phyloP scores from a whole-genome alignment of 106 monocot genomes.

The Phalaenopsis aphrodite region DNA sequence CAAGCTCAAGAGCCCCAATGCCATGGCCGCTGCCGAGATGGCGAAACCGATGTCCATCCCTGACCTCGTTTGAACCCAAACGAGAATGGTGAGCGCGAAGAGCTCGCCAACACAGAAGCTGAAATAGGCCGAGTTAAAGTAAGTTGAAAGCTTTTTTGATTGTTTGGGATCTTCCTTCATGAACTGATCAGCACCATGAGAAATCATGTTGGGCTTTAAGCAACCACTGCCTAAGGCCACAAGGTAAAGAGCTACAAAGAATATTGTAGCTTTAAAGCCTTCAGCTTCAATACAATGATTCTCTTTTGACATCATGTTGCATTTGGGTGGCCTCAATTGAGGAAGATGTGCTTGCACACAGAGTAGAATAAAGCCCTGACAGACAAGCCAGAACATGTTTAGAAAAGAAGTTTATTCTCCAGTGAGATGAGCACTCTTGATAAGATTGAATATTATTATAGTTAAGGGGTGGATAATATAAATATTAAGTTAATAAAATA shows the following conservation, averaged over 20 bases:
- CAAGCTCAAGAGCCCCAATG: constrained; percentile 41
- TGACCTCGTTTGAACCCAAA: constrained; percentile 63
- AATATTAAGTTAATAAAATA: background rate
- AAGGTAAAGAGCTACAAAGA: constrained; percentile 67
- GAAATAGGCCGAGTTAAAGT: constrained; percentile 81
- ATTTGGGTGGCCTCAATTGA: constrained; percentile 57
- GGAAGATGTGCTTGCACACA: constrained; percentile 73
- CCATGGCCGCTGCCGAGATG: constrained; percentile 57
- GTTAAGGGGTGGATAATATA: background rate
- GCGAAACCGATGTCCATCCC: constrained; percentile 72
- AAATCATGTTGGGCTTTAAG: constrained; percentile 80
- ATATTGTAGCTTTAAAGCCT: constrained; percentile 51
- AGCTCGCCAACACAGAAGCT: constrained; percentile 78
- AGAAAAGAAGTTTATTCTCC: background rate
- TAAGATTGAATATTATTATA: background rate
- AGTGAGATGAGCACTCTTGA: background rate
- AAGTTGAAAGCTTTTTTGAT: constrained; percentile 68
- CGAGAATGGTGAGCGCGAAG: constrained; percentile 55
- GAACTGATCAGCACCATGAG: constrained; percentile 78
- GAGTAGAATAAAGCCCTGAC: constrained; percentile 68
- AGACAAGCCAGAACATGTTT: background rate
- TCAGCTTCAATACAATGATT: constrained; percentile 42
- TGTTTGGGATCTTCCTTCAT: constrained; percentile 38
- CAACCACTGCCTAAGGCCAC: constrained; percentile 78
- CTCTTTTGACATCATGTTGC: constrained; percentile 45